Evolutionary conservation across 805 yeast species (phyloP).

Genomic region (Alloascoidea africana): DNA sequence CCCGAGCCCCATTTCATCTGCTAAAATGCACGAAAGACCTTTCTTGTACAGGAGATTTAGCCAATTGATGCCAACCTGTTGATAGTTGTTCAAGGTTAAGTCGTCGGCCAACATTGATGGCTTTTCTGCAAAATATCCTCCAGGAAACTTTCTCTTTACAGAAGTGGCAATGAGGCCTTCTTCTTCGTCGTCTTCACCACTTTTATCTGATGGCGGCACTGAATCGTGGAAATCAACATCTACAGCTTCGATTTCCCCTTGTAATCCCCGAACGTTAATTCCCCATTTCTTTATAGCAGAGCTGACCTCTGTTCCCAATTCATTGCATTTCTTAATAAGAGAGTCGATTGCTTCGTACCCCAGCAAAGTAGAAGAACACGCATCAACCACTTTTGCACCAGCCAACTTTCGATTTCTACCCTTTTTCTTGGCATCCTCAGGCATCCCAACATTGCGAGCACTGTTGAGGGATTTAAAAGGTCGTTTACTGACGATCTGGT

Average conservation of each 20-base stretch:
- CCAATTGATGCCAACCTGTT: conserved; percentile 97
- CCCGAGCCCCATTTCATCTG: conserved; percentile 98
- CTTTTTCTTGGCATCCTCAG: conserved; percentile 18
- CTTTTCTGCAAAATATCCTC: conserved; percentile 39
- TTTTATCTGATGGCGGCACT: conserved; percentile 6
- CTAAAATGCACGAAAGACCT: conserved; percentile 79
- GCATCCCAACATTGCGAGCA: conserved; percentile 43
- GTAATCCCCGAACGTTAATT: conserved; percentile 47
- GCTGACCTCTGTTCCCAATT: conserved; percentile 57
- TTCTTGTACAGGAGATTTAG: conserved; percentile 62
- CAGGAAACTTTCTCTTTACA: conserved; percentile 11
- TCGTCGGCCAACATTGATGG: conserved; percentile 54
- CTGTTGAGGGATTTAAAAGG: conserved; percentile 51
- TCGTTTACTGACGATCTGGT: conserved; percentile 43
- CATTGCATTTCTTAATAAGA: conserved; percentile 70
- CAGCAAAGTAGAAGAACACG: conserved; percentile 49
- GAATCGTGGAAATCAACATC: conserved; percentile 21
- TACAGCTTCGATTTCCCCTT: conserved; percentile 53
- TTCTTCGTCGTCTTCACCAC: conserved; percentile 14
- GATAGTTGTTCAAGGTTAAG: conserved; percentile 69
- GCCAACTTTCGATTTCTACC: conserved; percentile 22
- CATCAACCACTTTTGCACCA: conserved; percentile 45
- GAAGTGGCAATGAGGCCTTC: conserved; percentile 10
- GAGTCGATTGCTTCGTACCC: conserved; percentile 94
- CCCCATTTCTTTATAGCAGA: conserved; percentile 79